Evolutionary conservation across 768 basidiomycete genomes (phyloP).

Genomic region (Tulasnella sp.): DNA sequence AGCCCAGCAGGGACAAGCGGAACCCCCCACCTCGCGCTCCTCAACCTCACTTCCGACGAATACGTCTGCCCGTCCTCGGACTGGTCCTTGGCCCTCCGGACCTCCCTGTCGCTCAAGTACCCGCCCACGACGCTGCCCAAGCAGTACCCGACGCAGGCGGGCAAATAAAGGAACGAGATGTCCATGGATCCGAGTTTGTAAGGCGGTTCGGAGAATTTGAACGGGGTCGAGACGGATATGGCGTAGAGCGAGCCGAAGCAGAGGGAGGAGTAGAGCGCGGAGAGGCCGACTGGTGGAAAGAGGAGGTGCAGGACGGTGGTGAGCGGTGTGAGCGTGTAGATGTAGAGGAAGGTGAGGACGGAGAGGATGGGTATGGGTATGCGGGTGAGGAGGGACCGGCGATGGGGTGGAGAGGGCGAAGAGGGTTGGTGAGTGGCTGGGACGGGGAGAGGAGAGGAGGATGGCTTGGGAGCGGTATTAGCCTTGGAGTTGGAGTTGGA

Average conservation of each 20-base stretch:
- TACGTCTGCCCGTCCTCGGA: slow-evolving; percentile 3
- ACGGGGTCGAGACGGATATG: slow-evolving; percentile 7
- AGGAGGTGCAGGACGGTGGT: slow-evolving; percentile 14
- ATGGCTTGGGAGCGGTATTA: neutral
- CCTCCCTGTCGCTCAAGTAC: slow-evolving; percentile 12
- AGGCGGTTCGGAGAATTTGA: slow-evolving; percentile 7
- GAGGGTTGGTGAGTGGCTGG: neutral
- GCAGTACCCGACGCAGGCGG: slow-evolving; percentile 12
- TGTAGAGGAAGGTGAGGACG: neutral
- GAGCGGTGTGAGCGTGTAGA: slow-evolving; percentile 5
- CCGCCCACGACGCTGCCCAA: slow-evolving; percentile 12
- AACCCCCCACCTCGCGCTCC: slow-evolving; percentile 11
- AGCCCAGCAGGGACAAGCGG: slow-evolving; percentile 14
- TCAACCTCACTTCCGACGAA: slow-evolving; percentile 11
- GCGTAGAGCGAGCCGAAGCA: slow-evolving; percentile 16
- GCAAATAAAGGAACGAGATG: slow-evolving; percentile 13
- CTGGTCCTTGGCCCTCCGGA: neutral
- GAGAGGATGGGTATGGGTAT: neutral
- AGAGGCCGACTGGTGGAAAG: slow-evolving; percentile 19
- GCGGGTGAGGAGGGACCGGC: neutral
- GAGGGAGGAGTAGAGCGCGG: slow-evolving; percentile 21
- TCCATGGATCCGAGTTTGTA: slow-evolving; percentile 6
- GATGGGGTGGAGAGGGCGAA: neutral
- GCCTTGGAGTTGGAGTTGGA: neutral
- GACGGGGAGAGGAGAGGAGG: neutral